Conservation (phyloP, 129 eudicot genomes). For the Pulicaria dysenterica region DNA sequence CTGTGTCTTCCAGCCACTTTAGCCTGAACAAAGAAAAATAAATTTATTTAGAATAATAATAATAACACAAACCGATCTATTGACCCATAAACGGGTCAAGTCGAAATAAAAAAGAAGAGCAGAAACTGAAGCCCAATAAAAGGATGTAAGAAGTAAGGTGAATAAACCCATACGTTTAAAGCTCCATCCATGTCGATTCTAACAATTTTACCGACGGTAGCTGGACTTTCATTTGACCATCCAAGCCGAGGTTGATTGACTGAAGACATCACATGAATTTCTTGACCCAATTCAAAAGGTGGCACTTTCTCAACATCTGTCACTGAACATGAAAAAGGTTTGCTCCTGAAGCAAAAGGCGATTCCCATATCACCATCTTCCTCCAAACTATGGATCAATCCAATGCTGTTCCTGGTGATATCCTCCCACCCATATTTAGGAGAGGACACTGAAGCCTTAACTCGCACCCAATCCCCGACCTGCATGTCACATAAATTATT, state of each 20-base stretch:
- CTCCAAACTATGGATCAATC: conserved; percentile 91
- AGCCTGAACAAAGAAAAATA: conserved; percentile 48
- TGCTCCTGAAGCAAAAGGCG: conserved; percentile 94
- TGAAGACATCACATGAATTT: conserved; percentile 74
- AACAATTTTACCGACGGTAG: conserved; percentile 83
- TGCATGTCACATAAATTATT: conserved; percentile 30
- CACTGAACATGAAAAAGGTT: conserved; percentile 86
- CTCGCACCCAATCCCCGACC: conserved; percentile 98
- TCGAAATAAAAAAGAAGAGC: neutral
- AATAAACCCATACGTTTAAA: conserved; percentile 61
- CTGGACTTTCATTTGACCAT: conserved; percentile 93
- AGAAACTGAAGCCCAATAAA: conserved; percentile 2
- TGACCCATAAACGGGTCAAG: too few species aligned
- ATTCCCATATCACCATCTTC: conserved; percentile 98
- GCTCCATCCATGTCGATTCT: conserved; percentile 98
- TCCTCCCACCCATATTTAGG: conserved; percentile 99
- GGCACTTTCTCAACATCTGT: conserved; percentile 93
- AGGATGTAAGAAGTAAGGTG: conserved; percentile 6
- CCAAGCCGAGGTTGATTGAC: conserved; percentile 95
- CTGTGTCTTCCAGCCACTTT: conserved; percentile 79
- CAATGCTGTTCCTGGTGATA: conserved; percentile 79
- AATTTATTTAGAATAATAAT: neutral
- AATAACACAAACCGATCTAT: too few species aligned
- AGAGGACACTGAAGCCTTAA: conserved; percentile 88
- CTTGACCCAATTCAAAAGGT: conserved; percentile 97